Percentiles rank a stretch among this genome's conserved stretches.
These are phyloP conservation scores for Emericellopsis atlantica DNA, from an alignment of 2,329 filamentous ascomycete species.

Conservation along the genomic window DNA sequence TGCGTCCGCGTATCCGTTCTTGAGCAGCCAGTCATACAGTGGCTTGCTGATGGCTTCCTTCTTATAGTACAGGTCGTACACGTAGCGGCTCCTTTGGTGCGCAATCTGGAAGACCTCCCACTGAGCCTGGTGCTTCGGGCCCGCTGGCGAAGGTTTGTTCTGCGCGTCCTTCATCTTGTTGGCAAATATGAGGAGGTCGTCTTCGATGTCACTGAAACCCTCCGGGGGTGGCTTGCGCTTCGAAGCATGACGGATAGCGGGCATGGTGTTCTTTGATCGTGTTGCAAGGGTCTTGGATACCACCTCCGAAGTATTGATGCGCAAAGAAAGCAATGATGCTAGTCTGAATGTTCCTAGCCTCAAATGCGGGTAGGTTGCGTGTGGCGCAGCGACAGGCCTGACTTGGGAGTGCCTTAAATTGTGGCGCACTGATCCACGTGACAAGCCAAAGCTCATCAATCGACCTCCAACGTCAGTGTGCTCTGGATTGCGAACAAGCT, in stretches of 20 bases:
- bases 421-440: slow-evolving; percentile 1
- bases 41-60: slow-evolving; percentile 89
- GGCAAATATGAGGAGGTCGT: slow-evolving; percentile 71
- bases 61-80: slow-evolving; percentile 96
- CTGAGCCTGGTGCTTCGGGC: slow-evolving; percentile 73
- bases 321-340: too few species aligned
- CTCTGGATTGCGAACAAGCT: background rate
- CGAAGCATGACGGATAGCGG: slow-evolving; percentile 60
- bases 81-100: slow-evolving; percentile 82
- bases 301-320: too few species aligned
- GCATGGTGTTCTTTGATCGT: slow-evolving; percentile 37
- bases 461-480: slow-evolving; percentile 1
- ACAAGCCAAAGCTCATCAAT: slow-evolving; percentile 1
- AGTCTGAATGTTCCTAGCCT: too few species aligned
- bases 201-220: slow-evolving; percentile 79
- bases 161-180: slow-evolving; percentile 96
- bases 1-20: slow-evolving; percentile 91
- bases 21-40: slow-evolving; percentile 91
- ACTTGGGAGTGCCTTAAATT: background rate
- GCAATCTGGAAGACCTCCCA: slow-evolving; percentile 98
- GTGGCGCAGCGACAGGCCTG: too few species aligned
- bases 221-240: slow-evolving; percentile 75
- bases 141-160: slow-evolving; percentile 72
- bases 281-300: too few species aligned
- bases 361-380: too few species aligned